Conservation (phyloP, 2,329 filamentous ascomycete genomes). For the Penicillium sp. region DNA sequence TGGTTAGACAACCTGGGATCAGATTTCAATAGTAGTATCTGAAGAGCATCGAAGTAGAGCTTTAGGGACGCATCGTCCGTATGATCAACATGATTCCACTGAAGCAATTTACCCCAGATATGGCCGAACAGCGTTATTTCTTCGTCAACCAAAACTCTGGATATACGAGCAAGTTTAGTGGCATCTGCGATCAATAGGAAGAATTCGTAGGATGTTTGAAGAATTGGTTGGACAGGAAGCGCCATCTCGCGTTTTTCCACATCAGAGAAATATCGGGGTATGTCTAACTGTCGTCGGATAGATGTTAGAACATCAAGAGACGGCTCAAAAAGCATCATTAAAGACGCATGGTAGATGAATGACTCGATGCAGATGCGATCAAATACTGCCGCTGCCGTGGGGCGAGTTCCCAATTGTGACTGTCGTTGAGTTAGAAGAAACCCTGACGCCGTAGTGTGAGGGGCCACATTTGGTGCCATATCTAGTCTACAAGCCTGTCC, state of each 20-base stretch:
- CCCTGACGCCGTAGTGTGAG: slow-evolving; percentile 18
- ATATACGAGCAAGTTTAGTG: slow-evolving; percentile 15
- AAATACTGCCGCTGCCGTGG: slow-evolving; percentile 15
- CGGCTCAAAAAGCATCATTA: slow-evolving; percentile 23
- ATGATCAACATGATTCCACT: background rate
- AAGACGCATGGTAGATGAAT: slow-evolving; percentile 22
- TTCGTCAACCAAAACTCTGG: background rate
- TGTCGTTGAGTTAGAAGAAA: slow-evolving; percentile 11
- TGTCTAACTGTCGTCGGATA: background rate
- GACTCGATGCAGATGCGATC: slow-evolving; percentile 24
- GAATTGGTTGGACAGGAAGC: slow-evolving; percentile 14
- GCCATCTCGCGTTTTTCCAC: background rate
- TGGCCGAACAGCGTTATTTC: background rate
- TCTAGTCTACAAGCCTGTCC: slow-evolving; percentile 16
- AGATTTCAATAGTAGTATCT: slow-evolving; percentile 12
- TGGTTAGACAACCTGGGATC: background rate
- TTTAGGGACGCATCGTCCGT: background rate
- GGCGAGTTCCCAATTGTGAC: slow-evolving; percentile 1
- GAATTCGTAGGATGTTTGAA: slow-evolving; percentile 17
- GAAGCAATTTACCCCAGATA: background rate
- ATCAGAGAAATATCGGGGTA: slow-evolving; percentile 16
- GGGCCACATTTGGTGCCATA: slow-evolving; percentile 10
- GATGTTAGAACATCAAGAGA: slow-evolving; percentile 15
- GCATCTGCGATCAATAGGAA: slow-evolving; percentile 19
- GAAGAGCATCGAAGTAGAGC: slow-evolving; percentile 5